Base-by-base conservation (phyloP, 306 rosid genomes). In the Inga oerstediana region DNA sequence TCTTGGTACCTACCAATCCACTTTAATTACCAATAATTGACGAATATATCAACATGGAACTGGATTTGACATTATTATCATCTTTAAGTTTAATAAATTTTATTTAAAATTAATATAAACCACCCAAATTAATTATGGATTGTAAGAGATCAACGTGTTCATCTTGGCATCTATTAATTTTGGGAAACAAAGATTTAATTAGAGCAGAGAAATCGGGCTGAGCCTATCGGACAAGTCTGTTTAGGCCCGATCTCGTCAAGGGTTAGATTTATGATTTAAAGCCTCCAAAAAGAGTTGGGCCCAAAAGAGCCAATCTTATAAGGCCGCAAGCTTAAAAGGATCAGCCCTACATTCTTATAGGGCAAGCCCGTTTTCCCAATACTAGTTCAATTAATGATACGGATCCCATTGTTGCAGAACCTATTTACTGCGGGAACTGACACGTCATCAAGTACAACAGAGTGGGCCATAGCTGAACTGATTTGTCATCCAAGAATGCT, bases 391-490 rank as follows among this genome's bases (percentile, higher is more conserved):
- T 24, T 11, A 62, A 27, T 27, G 8, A 24, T 0, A 11, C 6
- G 13, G 59, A 8, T 17, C 12, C 12, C 4, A 45, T 54, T 39
- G 0, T 62, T 74, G 67, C 72, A 93, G 97, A 83, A 92, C 72
- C 74, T 95, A 93, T 95, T 95, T 66, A 44, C 85, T 0, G 98
- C 95, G 0, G 98, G 98, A 1, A 93, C 98, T 0, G 98, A 94
- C 82, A 94, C 97, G 0, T 80, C 97, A 78, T 89, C 97, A n/a
- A 94, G 98, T 84, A 91, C 97, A 4, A 90, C 85, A 0, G 98
- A 94, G 35, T 94, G 98, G 98, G 89, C 90, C 20, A 72, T 94
- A 30, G 88, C 98, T 0, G 97, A 94, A 74, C 76, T 93, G 2
- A 78, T 94, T 8, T 81, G 81, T 13, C 90, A 88, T 39, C 97